These are phyloP conservation scores for Trichoderma aggressivum DNA, from an alignment of 2,329 filamentous ascomycete genomes.

Conservation along the genomic window DNA sequence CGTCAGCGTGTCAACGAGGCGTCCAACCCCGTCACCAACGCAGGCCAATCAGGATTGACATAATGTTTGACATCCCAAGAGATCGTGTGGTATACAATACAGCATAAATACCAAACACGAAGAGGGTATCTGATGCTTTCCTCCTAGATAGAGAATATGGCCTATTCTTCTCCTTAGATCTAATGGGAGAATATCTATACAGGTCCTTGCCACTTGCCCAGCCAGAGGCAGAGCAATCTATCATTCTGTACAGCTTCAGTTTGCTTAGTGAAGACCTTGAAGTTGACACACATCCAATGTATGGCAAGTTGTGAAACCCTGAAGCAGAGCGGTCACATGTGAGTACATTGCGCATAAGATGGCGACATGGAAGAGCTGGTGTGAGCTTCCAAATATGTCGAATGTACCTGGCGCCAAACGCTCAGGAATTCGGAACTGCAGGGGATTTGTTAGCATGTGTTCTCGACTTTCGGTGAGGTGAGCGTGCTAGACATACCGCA, in stretches of 20 bases:
- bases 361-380: constrained; percentile 4
- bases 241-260: not conserved
- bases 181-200: not conserved
- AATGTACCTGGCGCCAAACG: not conserved
- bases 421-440: constrained; percentile 2
- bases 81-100: not conserved
- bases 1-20: no score
- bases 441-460: not conserved
- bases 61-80: not conserved
- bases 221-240: not conserved
- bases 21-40: no score
- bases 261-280: not conserved
- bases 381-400: not conserved
- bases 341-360: constrained; percentile 5
- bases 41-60: no score
- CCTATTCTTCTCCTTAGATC: not conserved
- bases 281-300: not conserved
- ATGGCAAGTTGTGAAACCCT: constrained; percentile 1
- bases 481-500: not conserved
- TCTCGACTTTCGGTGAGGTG: not conserved
- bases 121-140: not conserved
- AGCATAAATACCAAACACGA: not conserved
- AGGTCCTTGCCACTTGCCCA: not conserved
- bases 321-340: not conserved
- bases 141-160: not conserved